These are phyloP conservation scores for Trametes cubensis DNA, from an alignment of 768 basidiomycete species.

Conservation along the genomic window DNA sequence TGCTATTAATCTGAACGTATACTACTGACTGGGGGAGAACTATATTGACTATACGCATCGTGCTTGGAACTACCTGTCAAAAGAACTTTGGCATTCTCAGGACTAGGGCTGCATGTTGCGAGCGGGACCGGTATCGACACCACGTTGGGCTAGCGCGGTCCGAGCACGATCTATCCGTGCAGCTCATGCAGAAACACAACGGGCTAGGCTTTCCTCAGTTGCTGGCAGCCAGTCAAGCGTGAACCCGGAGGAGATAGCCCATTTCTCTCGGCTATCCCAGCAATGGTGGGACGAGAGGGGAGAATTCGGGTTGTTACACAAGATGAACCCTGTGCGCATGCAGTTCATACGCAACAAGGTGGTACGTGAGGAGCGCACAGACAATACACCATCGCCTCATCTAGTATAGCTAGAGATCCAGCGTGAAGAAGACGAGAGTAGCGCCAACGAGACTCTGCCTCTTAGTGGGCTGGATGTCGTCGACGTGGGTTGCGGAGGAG, in stretches of 20 bases:
- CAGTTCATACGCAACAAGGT: conserved; percentile 82
- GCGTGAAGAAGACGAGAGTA: conserved; percentile 54
- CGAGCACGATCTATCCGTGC: too few species aligned
- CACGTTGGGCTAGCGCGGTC: not conserved
- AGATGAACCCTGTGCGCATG: conserved; percentile 92
- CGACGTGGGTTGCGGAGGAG: conserved; percentile 96
- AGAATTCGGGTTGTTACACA: conserved; percentile 85
- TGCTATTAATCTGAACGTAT: too few species aligned
- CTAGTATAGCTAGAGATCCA: conserved; percentile 48
- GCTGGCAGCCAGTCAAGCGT: conserved; percentile 46
- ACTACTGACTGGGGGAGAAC: too few species aligned
- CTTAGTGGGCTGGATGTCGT: conserved; percentile 73
- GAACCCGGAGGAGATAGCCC: conserved; percentile 80
- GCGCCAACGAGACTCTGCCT: conserved; percentile 36
- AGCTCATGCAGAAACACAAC: not conserved
- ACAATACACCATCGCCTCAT: not conserved
- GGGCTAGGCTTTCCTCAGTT: not conserved
- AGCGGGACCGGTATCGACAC: not conserved
- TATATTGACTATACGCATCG: too few species aligned
- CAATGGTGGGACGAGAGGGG: conserved; percentile 96
- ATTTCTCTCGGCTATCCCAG: conserved; percentile 87
- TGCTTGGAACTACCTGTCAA: too few species aligned
- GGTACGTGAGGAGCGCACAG: conserved; percentile 18
- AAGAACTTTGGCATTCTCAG: too few species aligned
- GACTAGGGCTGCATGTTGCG: not conserved